These are phyloP conservation scores for Phalaenopsis hybrid DNA, from an alignment of 116 monocot species.

Conservation along the genomic window DNA sequence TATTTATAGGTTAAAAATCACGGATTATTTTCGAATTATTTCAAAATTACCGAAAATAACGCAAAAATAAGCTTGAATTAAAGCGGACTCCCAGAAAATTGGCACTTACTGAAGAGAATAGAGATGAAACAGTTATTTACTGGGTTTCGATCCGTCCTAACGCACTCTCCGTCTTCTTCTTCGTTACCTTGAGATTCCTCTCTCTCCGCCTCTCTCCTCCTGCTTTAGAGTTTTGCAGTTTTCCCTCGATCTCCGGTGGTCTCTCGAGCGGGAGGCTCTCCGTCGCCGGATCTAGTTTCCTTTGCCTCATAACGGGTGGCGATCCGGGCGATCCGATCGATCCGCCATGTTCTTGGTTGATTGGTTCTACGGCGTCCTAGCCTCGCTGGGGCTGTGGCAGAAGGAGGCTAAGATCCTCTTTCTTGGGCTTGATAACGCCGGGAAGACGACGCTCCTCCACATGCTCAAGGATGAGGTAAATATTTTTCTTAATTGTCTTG, in stretches of 20 bases:
- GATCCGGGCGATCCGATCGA: background rate
- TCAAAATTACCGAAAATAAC: too few relatives aligned
- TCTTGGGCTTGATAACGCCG: conserved; percentile 79
- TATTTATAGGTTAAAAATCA: too few relatives aligned
- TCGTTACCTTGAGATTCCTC: background rate
- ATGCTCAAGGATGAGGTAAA: conserved; percentile 87
- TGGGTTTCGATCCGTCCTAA: too few relatives aligned
- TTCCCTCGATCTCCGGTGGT: background rate
- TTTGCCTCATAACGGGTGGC: conserved; percentile 3
- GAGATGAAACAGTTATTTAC: too few relatives aligned
- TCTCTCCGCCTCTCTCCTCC: too few relatives aligned
- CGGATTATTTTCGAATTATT: too few relatives aligned
- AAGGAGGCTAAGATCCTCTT: conserved; percentile 90
- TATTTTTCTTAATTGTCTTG: background rate
- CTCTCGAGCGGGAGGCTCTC: background rate
- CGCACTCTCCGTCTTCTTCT: background rate
- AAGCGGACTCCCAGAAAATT: too few relatives aligned
- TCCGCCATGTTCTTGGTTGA: conserved; percentile 67
- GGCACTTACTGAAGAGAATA: too few relatives aligned
- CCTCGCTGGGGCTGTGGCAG: conserved; percentile 83
- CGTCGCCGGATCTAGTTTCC: conserved; percentile 4
- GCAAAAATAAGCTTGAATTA: too few relatives aligned
- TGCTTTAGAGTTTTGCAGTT: background rate
- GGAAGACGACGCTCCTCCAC: conserved; percentile 84
- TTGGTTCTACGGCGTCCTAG: conserved; percentile 89